Conservation (phyloP, 2,329 filamentous ascomycete species). For the Paraphaeosphaeria sporulosa region DNA sequence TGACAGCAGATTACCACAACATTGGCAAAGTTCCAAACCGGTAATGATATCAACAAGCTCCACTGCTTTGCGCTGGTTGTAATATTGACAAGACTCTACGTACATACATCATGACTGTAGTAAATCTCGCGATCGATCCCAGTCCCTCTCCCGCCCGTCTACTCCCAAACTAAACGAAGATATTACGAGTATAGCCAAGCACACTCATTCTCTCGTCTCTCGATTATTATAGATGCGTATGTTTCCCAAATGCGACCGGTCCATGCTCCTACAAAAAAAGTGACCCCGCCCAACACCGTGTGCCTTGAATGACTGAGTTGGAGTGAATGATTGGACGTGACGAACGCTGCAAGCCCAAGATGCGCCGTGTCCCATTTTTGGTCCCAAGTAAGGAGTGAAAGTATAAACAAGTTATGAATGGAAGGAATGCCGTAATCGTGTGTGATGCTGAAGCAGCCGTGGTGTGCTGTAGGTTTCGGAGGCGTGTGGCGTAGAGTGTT, state of each 20-base stretch:
- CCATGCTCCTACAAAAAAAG: neutral
- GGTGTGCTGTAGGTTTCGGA: neutral
- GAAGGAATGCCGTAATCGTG: conserved; percentile 24
- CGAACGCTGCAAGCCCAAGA: conserved; percentile 11
- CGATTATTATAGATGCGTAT: conserved; percentile 18
- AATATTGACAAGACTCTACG: conserved; percentile 17
- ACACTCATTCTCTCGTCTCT: conserved; percentile 1
- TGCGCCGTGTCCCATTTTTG: conserved; percentile 14
- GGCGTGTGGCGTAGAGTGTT: neutral
- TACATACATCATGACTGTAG: conserved; percentile 11
- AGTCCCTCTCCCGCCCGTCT: conserved; percentile 1
- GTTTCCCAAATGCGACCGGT: conserved; percentile 12
- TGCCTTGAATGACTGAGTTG: conserved; percentile 10
- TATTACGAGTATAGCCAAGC: conserved; percentile 5
- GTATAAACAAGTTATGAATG: conserved; percentile 20
- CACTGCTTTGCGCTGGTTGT: conserved; percentile 8
- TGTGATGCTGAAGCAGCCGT: conserved; percentile 15
- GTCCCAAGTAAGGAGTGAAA: conserved; percentile 26
- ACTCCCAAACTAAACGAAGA: neutral
- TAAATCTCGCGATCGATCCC: conserved; percentile 3
- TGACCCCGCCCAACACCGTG: conserved; percentile 15
- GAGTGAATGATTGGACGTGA: conserved; percentile 1
- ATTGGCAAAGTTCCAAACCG: neutral
- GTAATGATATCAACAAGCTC: conserved; percentile 3
- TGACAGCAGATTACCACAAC: neutral